Evolutionary conservation across 1,139 yeast species (phyloP), one percentile per base, ranked within the genome.

Genomic region (Yarrowia galli): DNA sequence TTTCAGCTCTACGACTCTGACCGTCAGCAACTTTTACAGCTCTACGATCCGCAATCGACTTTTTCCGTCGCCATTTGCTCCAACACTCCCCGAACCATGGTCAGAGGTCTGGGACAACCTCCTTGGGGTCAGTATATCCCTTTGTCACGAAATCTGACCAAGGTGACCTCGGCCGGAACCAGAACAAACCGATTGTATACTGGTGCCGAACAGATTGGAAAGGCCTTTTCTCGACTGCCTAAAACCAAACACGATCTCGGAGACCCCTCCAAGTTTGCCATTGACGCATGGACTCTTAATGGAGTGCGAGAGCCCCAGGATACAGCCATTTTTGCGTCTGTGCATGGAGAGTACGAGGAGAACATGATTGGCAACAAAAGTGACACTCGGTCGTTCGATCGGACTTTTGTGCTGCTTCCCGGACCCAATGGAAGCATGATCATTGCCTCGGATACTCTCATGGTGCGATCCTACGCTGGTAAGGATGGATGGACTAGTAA

Each of bases 271-370:
- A 79, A 84, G 65, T 93, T 88, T 75, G 85, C 96, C 56, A 85
- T 93, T 79, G 98, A 96, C 75, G 84, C 91, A 1, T 88, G 90
- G 82, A 83, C 91, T 36, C 72, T 78, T 20, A 68, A 70, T 15
- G 78, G 75, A 20, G 75, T 80, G 4, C 76, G 81, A 38, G 70
- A 72, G 7, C 87, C 92, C 7, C 88, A 85, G 65, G 85, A 92
- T 54, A 85, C 87, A 68, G 98, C 97, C 9, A 86, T 95, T 72
- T 82, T 89, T 75, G 85, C 93, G 49, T 82, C 87, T 1, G 79
- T 93, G 23, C 99, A 95, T 78, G 99, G 99, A 2, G 87, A 86
- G 68, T 93, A 87, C 76, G 87, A 85, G 67, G 98, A 95, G 68
- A 77, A 76, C 78, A 63, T 87, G 79, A 8, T 82, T 81, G 65